Evolutionary conservation across 2,329 filamentous ascomycete genomes (phyloP), one percentile per base, ranked within the genome.

Genomic region (Zasmidium citrigriseum): DNA sequence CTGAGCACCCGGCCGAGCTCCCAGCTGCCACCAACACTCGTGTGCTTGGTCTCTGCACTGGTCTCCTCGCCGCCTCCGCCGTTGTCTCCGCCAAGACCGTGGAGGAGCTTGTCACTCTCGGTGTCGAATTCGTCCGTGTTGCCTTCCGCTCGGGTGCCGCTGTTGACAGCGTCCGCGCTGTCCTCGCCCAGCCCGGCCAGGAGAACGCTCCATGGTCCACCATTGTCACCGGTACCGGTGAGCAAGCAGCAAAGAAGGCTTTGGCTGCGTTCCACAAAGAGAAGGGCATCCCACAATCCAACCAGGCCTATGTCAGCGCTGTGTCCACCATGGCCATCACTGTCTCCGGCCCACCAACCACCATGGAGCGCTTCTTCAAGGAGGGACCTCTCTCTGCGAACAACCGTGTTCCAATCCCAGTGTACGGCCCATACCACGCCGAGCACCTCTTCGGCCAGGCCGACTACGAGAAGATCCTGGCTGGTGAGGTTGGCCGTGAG

Each of bases 11-110:
- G 70, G 80, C 72, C 76, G 85, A 80, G 73, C 76, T 73, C 70
- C 83, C 68, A 61, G 75, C 67, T 71, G 80, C 70, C 68, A 78
- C 68, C 72, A 84, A 75, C 69, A 78, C 76, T 18, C 73, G 82
- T 68, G 77, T 87, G 22, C 79, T 89, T 24, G 87, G 86, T 58
- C 80, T 90, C 46, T 89, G 87, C 77, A 88, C 86, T 44, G 88
- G 88, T 52, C 78, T 88, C 21, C 83, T 90, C 66, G 86, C 87
- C n/a, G 87, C 85, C n/a, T 78, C 83, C 12, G 87, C 86, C 16
- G 83, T 89, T 57, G 83, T 86, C 12, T 86, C 83, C 21, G 82
- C 87, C 27, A 82, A 82, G 59, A 86, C 85, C 4, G 76, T 89
- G 49, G 83, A 83, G 18, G 80, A 85, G 48, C 76, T 90, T 34